Percentiles rank a stretch among this genome's conserved stretches.
phyloP scores from a whole-genome alignment of 257 asterid genomes.

The Mitragyna speciosa region DNA sequence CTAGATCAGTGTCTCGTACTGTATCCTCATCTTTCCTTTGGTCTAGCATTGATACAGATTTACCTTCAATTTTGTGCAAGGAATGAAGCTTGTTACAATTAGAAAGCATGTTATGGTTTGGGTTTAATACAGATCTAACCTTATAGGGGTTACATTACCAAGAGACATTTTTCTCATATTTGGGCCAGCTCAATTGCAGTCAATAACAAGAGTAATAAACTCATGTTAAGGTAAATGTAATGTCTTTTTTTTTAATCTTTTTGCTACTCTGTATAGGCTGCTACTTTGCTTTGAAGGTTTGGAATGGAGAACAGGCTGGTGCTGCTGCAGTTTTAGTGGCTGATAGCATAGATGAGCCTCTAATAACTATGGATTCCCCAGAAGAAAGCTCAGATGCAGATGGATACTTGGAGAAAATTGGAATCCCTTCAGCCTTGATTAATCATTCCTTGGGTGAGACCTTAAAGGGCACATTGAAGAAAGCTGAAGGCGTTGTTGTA shows the following conservation, averaged over 20 bases:
- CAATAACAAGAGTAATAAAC: background rate
- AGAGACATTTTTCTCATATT: background rate
- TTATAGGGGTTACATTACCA: background rate
- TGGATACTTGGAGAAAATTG: constrained; percentile 73
- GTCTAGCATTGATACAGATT: no score
- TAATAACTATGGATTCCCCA: constrained; percentile 92
- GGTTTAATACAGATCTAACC: no score
- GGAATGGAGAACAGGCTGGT: constrained; percentile 83
- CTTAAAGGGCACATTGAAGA: constrained; percentile 54
- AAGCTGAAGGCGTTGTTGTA: constrained; percentile 48
- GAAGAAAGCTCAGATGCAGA: constrained; percentile 65
- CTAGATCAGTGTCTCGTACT: no score
- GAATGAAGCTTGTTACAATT: no score
- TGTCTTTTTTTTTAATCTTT: background rate
- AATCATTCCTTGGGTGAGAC: constrained; percentile 52
- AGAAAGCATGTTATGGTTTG: no score
- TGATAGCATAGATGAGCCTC: constrained; percentile 70
- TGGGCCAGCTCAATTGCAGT: background rate
- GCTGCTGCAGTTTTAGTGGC: constrained; percentile 93
- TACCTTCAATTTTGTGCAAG: no score
- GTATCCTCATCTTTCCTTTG: no score
- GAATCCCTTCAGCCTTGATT: constrained; percentile 75
- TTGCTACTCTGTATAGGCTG: constrained; percentile 44
- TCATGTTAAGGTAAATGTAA: background rate
- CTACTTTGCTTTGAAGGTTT: constrained; percentile 84